Conservation (phyloP, 257 asterid species). For the Linaria vulgaris region DNA sequence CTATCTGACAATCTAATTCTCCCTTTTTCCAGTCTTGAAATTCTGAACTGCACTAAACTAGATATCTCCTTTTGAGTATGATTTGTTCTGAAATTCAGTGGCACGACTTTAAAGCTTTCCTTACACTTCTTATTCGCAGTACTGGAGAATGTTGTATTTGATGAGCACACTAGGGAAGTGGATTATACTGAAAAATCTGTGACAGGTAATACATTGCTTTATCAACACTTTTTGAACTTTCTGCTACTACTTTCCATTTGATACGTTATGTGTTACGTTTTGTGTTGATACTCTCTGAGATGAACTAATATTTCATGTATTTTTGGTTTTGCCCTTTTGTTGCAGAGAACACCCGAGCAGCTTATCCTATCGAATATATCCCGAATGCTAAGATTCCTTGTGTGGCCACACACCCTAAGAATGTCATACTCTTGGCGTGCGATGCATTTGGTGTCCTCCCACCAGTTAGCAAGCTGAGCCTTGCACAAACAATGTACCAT, state of each 20-base stretch:
- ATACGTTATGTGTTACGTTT: no score
- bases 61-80: no score
- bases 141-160: slow-evolving; percentile 91
- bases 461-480: slow-evolving; percentile 90
- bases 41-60: neutral
- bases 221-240: neutral
- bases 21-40: neutral
- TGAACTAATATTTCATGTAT: neutral
- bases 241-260: no score
- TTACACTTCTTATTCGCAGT: slow-evolving; percentile 41
- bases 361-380: slow-evolving; percentile 93
- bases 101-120: no score
- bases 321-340: neutral
- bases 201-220: slow-evolving; percentile 50
- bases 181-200: slow-evolving; percentile 87
- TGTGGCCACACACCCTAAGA: slow-evolving; percentile 89
- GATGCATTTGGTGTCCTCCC: slow-evolving; percentile 99
- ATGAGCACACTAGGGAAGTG: slow-evolving; percentile 90
- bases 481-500: slow-evolving; percentile 97
- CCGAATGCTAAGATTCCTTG: slow-evolving; percentile 96
- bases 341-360: slow-evolving; percentile 95
- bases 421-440: slow-evolving; percentile 86
- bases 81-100: neutral
- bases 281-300: no score
- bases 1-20: neutral